A percentile compares a stretch with the other conserved stretches of the same genome.
phyloP scores from a whole-genome alignment of 805 yeast genomes.

The Diddensiella transvaalensis region DNA sequence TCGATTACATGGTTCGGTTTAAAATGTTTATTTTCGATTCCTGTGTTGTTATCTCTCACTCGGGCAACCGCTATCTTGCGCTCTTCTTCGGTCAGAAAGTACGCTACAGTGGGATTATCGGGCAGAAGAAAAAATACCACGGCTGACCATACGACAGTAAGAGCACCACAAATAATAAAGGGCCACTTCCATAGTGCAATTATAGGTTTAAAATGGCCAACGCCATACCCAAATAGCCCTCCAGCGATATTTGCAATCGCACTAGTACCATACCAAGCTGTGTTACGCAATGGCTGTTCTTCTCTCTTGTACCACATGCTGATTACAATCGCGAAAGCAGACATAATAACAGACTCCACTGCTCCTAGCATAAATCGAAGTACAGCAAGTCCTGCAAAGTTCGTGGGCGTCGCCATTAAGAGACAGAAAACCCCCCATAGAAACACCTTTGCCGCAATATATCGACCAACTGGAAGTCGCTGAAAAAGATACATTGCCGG shows the following conservation, averaged over 20 bases:
- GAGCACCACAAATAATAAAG: constrained; percentile 51
- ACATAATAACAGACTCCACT: constrained; percentile 47
- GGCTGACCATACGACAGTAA: constrained; percentile 38
- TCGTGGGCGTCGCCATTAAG: constrained; percentile 45
- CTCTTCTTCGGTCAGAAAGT: constrained; percentile 43
- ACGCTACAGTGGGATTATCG: constrained; percentile 45
- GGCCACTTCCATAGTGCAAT: constrained; percentile 48
- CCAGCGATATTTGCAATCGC: constrained; percentile 42
- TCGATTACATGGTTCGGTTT: constrained; percentile 52
- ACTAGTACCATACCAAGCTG: constrained; percentile 36
- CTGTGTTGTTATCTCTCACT: constrained; percentile 52
- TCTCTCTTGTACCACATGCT: constrained; percentile 46
- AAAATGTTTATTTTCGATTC: constrained; percentile 53
- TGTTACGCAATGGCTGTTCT: constrained; percentile 33
- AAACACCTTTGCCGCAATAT: constrained; percentile 45
- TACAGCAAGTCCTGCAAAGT: constrained; percentile 42
- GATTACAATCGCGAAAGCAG: constrained; percentile 49
- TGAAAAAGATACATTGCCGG: constrained; percentile 48
- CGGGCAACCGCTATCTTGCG: constrained; percentile 48
- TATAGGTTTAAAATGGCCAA: constrained; percentile 23
- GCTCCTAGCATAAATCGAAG: constrained; percentile 48
- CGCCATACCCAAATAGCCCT: constrained; percentile 48
- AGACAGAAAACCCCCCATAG: constrained; percentile 58
- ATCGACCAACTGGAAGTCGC: constrained; percentile 51
- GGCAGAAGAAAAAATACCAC: constrained; percentile 36